Percentiles rank a stretch among this genome's conserved stretches.
Evolutionary conservation across 129 eudicot species (phyloP).

Genomic region (Artemisia argyi): DNA sequence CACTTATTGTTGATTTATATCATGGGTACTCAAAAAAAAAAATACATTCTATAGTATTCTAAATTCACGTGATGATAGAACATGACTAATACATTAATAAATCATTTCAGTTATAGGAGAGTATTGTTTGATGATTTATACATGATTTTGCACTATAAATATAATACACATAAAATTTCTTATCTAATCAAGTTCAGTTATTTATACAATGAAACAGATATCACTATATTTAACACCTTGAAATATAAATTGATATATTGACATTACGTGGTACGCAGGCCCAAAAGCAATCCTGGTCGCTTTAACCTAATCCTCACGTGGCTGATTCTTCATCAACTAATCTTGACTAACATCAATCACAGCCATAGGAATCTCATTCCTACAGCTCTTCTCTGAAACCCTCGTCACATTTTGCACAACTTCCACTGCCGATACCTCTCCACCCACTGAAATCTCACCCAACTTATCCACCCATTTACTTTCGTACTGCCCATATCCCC

Average conservation of each 20-base stretch:
- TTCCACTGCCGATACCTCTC: slow-evolving; percentile 31
- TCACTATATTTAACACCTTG: background rate
- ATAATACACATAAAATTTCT: too few relatives aligned
- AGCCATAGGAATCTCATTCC: slow-evolving; percentile 58
- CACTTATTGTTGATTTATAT: too few relatives aligned
- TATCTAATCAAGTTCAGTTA: too few relatives aligned
- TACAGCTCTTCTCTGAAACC: slow-evolving; percentile 65
- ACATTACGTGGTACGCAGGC: slow-evolving; percentile 70
- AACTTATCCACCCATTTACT: slow-evolving; percentile 61
- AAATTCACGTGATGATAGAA: too few relatives aligned
- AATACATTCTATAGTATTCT: too few relatives aligned
- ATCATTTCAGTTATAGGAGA: too few relatives aligned
- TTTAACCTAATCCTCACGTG: slow-evolving; percentile 74
- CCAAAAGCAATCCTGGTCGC: slow-evolving; percentile 72
- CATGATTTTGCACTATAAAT: too few relatives aligned
- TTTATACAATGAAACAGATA: background rate
- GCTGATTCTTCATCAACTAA: slow-evolving; percentile 88
- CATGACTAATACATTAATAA: too few relatives aligned
- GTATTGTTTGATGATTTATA: too few relatives aligned
- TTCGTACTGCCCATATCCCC: slow-evolving; percentile 46
- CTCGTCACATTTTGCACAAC: slow-evolving; percentile 36
- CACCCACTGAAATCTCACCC: slow-evolving; percentile 14
- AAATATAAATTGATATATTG: background rate
- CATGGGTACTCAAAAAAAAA: too few relatives aligned
- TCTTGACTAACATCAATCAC: slow-evolving; percentile 87